Percentiles rank a stretch among this genome's conserved stretches.
Evolutionary conservation across 306 rosid species (phyloP).

Genomic region (Alnus rubra): DNA sequence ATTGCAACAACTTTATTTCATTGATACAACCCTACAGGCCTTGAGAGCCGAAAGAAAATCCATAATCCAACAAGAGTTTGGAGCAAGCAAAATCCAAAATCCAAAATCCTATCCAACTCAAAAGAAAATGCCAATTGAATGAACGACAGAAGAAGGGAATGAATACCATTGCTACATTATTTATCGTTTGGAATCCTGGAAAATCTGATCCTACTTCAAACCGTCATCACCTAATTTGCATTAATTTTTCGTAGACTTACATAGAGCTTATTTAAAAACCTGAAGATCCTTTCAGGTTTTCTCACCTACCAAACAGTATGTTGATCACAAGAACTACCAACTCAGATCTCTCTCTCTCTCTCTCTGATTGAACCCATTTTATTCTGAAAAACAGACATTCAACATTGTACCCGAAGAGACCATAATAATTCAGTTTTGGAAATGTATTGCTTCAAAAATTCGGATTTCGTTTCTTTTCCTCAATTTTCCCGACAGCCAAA

Average conservation of each 20-base stretch:
- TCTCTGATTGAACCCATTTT: background rate
- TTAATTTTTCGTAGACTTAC: background rate
- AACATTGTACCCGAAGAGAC: background rate
- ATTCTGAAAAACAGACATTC: background rate
- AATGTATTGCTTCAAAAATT: background rate
- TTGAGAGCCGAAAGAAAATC: no score
- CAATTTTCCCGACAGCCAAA: slow-evolving; percentile 3
- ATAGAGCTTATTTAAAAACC: background rate
- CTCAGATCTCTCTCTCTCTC: background rate
- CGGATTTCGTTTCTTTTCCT: background rate
- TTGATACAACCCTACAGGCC: no score
- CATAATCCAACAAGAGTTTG: slow-evolving; percentile 24
- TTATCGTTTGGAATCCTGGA: background rate
- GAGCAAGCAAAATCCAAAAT: slow-evolving; percentile 3
- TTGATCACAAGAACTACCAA: background rate
- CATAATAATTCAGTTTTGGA: background rate
- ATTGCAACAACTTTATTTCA: background rate
- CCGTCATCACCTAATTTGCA: background rate
- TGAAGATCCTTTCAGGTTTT: background rate
- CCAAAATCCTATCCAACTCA: background rate
- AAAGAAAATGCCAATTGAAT: background rate
- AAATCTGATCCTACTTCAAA: background rate
- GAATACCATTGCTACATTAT: background rate
- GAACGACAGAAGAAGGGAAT: background rate
- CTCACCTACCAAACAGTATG: background rate